Evolutionary conservation across 2,329 filamentous ascomycete genomes (phyloP).

Genomic region (Aspergillus ochraceoroseus): DNA sequence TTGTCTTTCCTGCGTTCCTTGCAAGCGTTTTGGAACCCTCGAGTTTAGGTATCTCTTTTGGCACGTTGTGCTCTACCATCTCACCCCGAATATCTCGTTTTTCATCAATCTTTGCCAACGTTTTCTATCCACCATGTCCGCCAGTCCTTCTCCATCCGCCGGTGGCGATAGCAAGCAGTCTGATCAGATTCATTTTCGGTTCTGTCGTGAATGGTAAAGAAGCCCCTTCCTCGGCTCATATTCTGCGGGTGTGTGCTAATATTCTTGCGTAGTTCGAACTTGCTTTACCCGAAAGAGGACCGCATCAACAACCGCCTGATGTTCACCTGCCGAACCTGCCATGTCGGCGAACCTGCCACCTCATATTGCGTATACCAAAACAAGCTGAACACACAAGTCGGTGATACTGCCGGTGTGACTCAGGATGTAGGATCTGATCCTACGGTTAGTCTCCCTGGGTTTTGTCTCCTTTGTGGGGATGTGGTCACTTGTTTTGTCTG

Average conservation of each 20-base stretch:
- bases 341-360: slow-evolving; percentile 78
- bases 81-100: background rate
- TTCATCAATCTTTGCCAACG: background rate
- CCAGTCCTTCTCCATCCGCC: slow-evolving; percentile 41
- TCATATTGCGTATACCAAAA: slow-evolving; percentile 95
- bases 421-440: slow-evolving; percentile 96
- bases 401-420: slow-evolving; percentile 94
- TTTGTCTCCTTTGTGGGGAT: slow-evolving; percentile 57
- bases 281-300: slow-evolving; percentile 97
- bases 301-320: slow-evolving; percentile 75
- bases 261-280: slow-evolving; percentile 66
- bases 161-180: slow-evolving; percentile 37
- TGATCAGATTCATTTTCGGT: slow-evolving; percentile 90
- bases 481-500: slow-evolving; percentile 53
- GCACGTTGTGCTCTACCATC: background rate
- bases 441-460: slow-evolving; percentile 73
- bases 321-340: slow-evolving; percentile 93
- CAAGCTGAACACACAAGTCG: slow-evolving; percentile 81
- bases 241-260: slow-evolving; percentile 16
- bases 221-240: background rate
- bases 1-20: slow-evolving; percentile 2
- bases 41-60: too few relatives aligned
- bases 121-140: slow-evolving; percentile 32
- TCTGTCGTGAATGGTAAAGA: slow-evolving; percentile 87
- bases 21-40: background rate